Evolutionary conservation across 257 asterid species (phyloP).

Genomic region (Fraxinus quadrangulata): DNA sequence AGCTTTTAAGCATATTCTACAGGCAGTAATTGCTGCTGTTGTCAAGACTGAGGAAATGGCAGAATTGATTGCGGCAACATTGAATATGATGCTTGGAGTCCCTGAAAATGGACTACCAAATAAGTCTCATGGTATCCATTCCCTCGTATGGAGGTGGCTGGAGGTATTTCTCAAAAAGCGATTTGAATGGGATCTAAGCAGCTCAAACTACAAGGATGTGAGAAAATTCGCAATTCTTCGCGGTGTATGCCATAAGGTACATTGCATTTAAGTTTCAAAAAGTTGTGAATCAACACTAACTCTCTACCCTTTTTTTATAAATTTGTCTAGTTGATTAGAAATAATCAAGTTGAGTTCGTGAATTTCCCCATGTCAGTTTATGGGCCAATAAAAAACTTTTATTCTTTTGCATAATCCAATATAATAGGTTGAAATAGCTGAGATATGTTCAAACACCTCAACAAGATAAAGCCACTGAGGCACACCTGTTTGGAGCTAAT

Average conservation of each 20-base stretch:
- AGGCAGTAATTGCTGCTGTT: conserved; percentile 81
- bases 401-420: neutral
- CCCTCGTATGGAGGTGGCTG: conserved; percentile 91
- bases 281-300: neutral
- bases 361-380: neutral
- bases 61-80: conserved; percentile 70
- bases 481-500: neutral
- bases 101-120: conserved; percentile 52
- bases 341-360: neutral
- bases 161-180: conserved; percentile 81
- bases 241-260: conserved; percentile 94
- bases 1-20: conserved; percentile 91
- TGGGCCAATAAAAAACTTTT: neutral
- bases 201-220: conserved; percentile 68
- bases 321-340: neutral
- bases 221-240: conserved; percentile 88
- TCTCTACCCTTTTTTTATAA: neutral
- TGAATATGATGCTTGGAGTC: conserved; percentile 93
- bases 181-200: conserved; percentile 74
- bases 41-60: conserved; percentile 70
- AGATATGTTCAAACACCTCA: neutral
- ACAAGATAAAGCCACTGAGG: neutral
- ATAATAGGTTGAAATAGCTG: neutral
- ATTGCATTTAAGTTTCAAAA: conserved; percentile 23
- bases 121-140: conserved; percentile 56